Evolutionary conservation across 441 rosid genomes (phyloP).

Genomic region (Brassica balearica): DNA sequence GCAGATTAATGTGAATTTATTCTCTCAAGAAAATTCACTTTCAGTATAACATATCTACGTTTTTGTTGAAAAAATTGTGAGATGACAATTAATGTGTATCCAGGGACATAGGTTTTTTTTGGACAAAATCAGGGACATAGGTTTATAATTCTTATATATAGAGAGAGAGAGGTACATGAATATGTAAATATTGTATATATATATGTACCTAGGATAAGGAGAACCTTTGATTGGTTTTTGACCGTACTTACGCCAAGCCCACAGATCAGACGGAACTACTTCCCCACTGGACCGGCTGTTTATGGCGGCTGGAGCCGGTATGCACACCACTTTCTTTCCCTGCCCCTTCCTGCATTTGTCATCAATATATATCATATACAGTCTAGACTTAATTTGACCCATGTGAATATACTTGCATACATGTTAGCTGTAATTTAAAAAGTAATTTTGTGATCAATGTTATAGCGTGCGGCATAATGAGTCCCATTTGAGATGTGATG

Average conservation of each 20-base stretch:
- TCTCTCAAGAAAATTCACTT: background rate
- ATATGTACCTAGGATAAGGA: slow-evolving; percentile 82
- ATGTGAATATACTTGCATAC: slow-evolving; percentile 1
- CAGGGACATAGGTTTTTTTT: background rate
- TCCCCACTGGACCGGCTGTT: slow-evolving; percentile 87
- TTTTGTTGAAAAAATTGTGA: background rate
- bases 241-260: slow-evolving; percentile 99
- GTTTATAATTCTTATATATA: background rate
- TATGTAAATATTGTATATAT: background rate
- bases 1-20: slow-evolving; percentile 8
- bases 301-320: slow-evolving; percentile 82
- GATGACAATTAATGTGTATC: background rate
- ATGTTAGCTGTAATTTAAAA: background rate
- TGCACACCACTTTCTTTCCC: slow-evolving; percentile 70
- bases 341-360: slow-evolving; percentile 58
- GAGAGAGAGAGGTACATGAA: background rate
- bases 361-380: background rate
- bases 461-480: slow-evolving; percentile 20
- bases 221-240: slow-evolving; percentile 98
- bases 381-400: background rate
- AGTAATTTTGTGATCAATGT: slow-evolving; percentile 4
- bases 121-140: background rate
- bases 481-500: slow-evolving; percentile 15
- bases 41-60: background rate
- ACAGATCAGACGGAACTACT: slow-evolving; percentile 86